phyloP scores from a whole-genome alignment of 768 basidiomycete species.

The Amanita jacksonii region DNA sequence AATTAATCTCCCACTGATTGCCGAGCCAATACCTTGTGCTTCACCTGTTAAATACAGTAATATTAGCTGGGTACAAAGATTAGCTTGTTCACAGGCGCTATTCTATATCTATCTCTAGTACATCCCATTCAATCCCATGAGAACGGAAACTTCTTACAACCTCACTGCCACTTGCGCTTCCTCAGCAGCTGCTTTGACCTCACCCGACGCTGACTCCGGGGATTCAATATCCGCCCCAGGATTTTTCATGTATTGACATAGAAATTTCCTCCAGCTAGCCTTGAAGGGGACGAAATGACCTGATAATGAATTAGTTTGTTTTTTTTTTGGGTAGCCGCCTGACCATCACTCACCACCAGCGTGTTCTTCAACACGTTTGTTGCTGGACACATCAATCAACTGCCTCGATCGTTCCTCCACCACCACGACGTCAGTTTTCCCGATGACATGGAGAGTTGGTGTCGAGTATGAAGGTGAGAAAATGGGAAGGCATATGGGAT shows the following conservation, averaged over 20 bases:
- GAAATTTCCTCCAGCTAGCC: slow-evolving; percentile 65
- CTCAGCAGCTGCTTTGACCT: slow-evolving; percentile 31
- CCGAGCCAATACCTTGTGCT: too few relatives aligned
- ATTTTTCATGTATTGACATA: slow-evolving; percentile 54
- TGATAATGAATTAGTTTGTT: slow-evolving; percentile 18
- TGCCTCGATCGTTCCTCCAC: slow-evolving; percentile 53
- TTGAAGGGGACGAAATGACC: slow-evolving; percentile 83
- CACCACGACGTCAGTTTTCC: slow-evolving; percentile 71
- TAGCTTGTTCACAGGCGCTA: slow-evolving; percentile 5
- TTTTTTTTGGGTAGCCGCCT: neutral
- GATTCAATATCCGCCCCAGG: slow-evolving; percentile 38
- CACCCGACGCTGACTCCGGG: slow-evolving; percentile 38
- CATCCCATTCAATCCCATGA: too few relatives aligned
- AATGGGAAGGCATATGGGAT: slow-evolving; percentile 38
- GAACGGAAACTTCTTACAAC: too few relatives aligned
- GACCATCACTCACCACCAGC: slow-evolving; percentile 55
- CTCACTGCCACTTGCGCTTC: slow-evolving; percentile 13
- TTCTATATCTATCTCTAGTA: too few relatives aligned
- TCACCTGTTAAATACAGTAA: too few relatives aligned
- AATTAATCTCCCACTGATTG: too few relatives aligned
- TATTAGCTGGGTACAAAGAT: neutral
- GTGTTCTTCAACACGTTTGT: slow-evolving; percentile 63
- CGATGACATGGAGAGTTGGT: slow-evolving; percentile 70
- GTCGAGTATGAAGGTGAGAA: slow-evolving; percentile 49
- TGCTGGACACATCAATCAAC: slow-evolving; percentile 44